A percentile compares a stretch with the other conserved stretches of the same genome.
Conservation (phyloP, 768 basidiomycete genomes). For the Vararia minispora region DNA sequence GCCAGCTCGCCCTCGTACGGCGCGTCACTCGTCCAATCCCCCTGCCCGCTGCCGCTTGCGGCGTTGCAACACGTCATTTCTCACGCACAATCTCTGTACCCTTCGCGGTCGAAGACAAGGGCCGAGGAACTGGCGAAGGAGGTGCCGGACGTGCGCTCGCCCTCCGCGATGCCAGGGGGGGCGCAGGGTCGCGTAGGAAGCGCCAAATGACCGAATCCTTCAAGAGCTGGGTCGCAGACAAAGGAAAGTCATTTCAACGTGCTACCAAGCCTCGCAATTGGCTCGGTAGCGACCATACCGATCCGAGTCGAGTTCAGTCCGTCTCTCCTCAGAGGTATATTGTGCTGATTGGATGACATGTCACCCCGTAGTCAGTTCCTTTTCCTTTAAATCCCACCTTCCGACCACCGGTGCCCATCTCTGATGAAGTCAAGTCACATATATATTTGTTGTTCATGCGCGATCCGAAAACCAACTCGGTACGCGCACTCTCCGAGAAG, state of each 20-base stretch:
- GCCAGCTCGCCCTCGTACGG: no score
- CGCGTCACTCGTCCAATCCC: no score
- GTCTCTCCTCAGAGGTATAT: slow-evolving; percentile 17
- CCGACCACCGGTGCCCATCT: slow-evolving; percentile 67
- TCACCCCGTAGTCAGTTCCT: slow-evolving; percentile 25
- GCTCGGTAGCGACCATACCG: slow-evolving; percentile 47
- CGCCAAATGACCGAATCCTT: no score
- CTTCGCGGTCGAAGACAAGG: no score
- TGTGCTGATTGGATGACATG: not conserved
- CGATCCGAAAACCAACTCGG: slow-evolving; percentile 44
- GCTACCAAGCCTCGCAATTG: slow-evolving; percentile 44
- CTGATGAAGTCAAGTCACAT: slow-evolving; percentile 41
- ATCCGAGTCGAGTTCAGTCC: slow-evolving; percentile 44
- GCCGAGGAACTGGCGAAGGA: no score
- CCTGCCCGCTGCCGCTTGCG: no score
- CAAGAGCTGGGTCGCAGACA: slow-evolving; percentile 28
- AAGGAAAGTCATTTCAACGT: slow-evolving; percentile 31
- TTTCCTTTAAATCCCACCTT: slow-evolving; percentile 83
- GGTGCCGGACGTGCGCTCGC: no score
- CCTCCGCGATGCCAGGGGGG: no score
- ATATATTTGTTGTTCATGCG: slow-evolving; percentile 53
- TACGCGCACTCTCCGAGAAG: slow-evolving; percentile 48
- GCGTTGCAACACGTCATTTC: no score
- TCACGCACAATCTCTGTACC: no score
- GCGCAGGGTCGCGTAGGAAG: no score